phyloP scores from a whole-genome alignment of 1,284 basidiomycete species.

The Vanrija sp. region DNA sequence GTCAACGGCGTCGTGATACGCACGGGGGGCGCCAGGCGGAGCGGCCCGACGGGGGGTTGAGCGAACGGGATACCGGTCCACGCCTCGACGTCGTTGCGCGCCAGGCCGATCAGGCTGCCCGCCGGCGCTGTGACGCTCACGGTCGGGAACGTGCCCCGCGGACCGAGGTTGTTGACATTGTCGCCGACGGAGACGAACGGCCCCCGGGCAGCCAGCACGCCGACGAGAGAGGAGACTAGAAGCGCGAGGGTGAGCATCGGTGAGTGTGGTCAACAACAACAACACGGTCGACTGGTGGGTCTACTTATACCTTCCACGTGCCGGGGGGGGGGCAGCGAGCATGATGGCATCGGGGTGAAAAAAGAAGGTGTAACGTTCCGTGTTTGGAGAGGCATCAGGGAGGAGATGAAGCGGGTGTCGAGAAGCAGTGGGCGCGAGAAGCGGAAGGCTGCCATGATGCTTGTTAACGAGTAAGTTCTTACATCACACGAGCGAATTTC shows the following conservation, averaged over 20 bases:
- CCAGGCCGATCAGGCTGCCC: conserved; percentile 9
- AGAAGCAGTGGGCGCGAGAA: too few relatives aligned
- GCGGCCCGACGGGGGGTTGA: conserved; percentile 49
- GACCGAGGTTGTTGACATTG: not conserved
- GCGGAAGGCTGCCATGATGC: too few relatives aligned
- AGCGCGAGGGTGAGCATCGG: not conserved
- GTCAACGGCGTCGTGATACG: conserved; percentile 40
- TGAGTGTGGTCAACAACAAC: too few relatives aligned
- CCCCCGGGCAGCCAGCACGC: not conserved
- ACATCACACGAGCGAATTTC: too few relatives aligned
- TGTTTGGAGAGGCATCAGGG: too few relatives aligned
- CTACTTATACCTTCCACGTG: too few relatives aligned
- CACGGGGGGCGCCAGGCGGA: conserved; percentile 46
- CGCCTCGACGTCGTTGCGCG: conserved; percentile 1
- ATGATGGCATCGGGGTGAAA: too few relatives aligned
- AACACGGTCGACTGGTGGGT: too few relatives aligned
- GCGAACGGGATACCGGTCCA: conserved; percentile 61
- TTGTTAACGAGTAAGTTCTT: too few relatives aligned
- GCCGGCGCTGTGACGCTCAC: conserved; percentile 6
- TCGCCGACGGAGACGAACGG: not conserved
- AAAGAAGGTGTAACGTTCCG: too few relatives aligned
- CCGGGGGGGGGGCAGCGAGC: too few relatives aligned
- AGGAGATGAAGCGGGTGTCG: too few relatives aligned
- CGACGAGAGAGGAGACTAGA: conserved; percentile 1
- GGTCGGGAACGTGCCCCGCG: not conserved